Percentiles rank a stretch among this genome's conserved stretches.
phyloP scores from a whole-genome alignment of 306 rosid genomes.

The Gillenia trifoliata region DNA sequence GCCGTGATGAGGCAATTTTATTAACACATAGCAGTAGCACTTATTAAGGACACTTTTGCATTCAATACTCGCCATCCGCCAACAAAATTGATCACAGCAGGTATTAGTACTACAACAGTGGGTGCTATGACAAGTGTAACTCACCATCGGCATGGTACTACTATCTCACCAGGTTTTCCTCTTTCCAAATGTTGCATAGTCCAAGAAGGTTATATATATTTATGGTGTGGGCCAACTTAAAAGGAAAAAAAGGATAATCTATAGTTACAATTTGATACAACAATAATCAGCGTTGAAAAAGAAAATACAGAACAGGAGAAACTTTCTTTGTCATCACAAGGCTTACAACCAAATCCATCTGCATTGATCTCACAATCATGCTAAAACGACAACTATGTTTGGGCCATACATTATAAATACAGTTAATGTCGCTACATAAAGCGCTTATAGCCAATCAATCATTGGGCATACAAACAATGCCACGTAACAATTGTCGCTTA shows the following conservation, averaged over 20 bases:
- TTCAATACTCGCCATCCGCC: not conserved
- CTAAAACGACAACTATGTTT: not conserved
- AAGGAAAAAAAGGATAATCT: not conserved
- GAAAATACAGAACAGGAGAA: not conserved
- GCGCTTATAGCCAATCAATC: not conserved
- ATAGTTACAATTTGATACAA: not conserved
- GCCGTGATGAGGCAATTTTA: not conserved
- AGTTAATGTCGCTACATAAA: not conserved
- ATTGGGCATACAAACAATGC: not conserved
- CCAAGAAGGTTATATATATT: not conserved
- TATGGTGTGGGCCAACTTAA: not conserved
- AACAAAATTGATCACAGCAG: not conserved
- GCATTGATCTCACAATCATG: not conserved
- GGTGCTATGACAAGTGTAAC: not conserved
- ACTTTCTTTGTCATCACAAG: not conserved
- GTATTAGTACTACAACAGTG: not conserved
- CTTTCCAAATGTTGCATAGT: not conserved
- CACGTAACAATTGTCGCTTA: not conserved
- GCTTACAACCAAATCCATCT: not conserved
- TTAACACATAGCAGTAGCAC: not conserved
- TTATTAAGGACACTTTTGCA: not conserved
- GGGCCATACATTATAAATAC: not conserved
- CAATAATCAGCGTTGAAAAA: not conserved
- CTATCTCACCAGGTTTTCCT: not conserved
- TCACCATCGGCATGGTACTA: not conserved